Base-by-base conservation (phyloP, 208 protist species). In the Leishmania turanica region DNA sequence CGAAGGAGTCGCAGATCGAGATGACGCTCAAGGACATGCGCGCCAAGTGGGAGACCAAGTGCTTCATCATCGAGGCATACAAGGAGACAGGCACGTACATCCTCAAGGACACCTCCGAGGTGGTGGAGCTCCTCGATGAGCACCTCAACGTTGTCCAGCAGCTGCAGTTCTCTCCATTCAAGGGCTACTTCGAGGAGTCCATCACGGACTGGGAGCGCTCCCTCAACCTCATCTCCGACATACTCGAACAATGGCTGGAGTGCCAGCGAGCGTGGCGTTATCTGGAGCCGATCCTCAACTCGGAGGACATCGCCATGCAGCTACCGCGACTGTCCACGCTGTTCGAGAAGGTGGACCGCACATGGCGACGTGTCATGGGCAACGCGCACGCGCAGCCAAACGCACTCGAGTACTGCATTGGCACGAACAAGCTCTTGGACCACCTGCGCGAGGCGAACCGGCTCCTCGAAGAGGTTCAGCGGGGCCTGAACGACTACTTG, bases 1-100 rank as follows among this genome's bases (percentile, higher is more conserved):
- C 91, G 49, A 99, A 99, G 91, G 98, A 99, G 87, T 98, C 94
- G 86, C 93, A 95, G 85, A 99, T 99, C 87, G 98, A 99, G 91
- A 97, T 90, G 86, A 81, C 88, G 60, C 96, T 99, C 64, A 96
- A 98, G 86, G 97, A 99, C 47, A 99, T 99, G 98, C 92, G 98
- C 53, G 85, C 84, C 45, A 98, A 99, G 86, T 99, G 98, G 98
- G 91, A 98, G 82, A 89, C 80, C 47, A 91, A 97, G 53, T 74
- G 77, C n/a, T 98, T 99, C 81, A 56, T 94, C 74, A 95, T 99
- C 77, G 91, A 99, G 84, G 71, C 87, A 17, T 98, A 98, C 93
- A 98, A 98, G 80, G 91, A 94, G 75, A 98, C 96, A 0, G 96
- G 96, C 21, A 99, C 98, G 21, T 99, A 87, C 82, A 98, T 99